Evolutionary conservation across 1,284 basidiomycete species (phyloP).

Genomic region (Heterobasidion occidentale): DNA sequence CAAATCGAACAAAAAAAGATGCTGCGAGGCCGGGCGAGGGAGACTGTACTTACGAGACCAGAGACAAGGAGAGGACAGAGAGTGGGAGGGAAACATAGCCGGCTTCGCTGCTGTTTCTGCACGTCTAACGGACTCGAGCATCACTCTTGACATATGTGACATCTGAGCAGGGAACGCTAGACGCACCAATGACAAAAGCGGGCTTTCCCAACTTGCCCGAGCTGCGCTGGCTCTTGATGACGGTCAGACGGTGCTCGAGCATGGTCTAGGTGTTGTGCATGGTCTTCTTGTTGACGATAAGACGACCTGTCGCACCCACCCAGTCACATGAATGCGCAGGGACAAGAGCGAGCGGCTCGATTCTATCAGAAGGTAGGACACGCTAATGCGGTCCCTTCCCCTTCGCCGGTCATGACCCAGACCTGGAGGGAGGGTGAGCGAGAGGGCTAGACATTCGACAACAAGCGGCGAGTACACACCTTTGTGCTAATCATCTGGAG

Average conservation of each 20-base stretch:
- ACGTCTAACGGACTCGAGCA: too few relatives aligned
- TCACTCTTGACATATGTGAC: constrained; percentile 90
- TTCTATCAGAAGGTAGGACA: constrained; percentile 95
- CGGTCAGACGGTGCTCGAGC: constrained; percentile 80
- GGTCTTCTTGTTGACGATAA: constrained; percentile 92
- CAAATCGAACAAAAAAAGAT: too few relatives aligned
- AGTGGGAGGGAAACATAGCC: too few relatives aligned
- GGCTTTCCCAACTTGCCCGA: constrained; percentile 92
- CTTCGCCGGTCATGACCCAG: constrained; percentile 97
- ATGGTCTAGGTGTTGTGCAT: constrained; percentile 81
- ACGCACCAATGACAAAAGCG: constrained; percentile 84
- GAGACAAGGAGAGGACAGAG: too few relatives aligned
- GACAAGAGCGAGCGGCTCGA: constrained; percentile 34
- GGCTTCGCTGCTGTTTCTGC: too few relatives aligned
- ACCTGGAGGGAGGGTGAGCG: constrained; percentile 43
- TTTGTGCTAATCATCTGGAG: too few relatives aligned
- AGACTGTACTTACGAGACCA: too few relatives aligned
- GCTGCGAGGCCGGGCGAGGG: too few relatives aligned
- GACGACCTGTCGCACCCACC: constrained; percentile 55
- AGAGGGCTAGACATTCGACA: too few relatives aligned
- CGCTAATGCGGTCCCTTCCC: constrained; percentile 98
- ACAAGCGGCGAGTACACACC: too few relatives aligned
- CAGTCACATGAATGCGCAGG: too few relatives aligned
- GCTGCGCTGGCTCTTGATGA: constrained; percentile 89
- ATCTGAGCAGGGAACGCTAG: constrained; percentile 30